Conservation (phyloP, 2,329 filamentous ascomycete genomes). For the Xylaria polymorpha region DNA sequence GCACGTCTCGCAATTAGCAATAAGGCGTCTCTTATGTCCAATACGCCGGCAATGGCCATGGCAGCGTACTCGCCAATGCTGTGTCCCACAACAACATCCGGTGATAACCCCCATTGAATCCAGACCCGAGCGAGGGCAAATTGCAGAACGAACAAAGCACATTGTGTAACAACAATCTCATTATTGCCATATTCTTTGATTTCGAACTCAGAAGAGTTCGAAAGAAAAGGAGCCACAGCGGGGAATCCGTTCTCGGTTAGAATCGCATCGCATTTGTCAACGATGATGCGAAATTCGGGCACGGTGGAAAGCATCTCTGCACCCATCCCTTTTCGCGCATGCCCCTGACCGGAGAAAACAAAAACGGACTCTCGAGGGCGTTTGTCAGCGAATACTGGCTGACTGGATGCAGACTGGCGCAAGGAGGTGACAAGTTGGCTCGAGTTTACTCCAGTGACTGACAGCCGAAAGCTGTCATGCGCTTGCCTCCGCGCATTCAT, state of each 20-base stretch:
- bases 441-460: constrained; percentile 27
- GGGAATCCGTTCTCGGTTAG: constrained; percentile 46
- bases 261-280: constrained; percentile 46
- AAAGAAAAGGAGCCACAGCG: constrained; percentile 54
- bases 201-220: constrained; percentile 43
- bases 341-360: constrained; percentile 52
- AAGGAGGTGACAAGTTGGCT: constrained; percentile 8
- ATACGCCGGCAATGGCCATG: constrained; percentile 37
- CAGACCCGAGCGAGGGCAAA: constrained; percentile 47
- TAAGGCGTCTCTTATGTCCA: constrained; percentile 41
- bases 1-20: constrained; percentile 43
- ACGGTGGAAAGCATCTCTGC: constrained; percentile 46
- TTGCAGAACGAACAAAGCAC: constrained; percentile 50
- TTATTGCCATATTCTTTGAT: constrained; percentile 30
- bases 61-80: constrained; percentile 48
- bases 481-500: constrained; percentile 39
- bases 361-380: constrained; percentile 42
- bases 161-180: constrained; percentile 43
- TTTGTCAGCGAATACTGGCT: constrained; percentile 22
- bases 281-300: constrained; percentile 44
- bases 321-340: constrained; percentile 49
- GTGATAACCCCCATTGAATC: constrained; percentile 43
- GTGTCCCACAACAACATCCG: constrained; percentile 43
- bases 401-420: neutral
- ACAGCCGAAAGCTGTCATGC: constrained; percentile 35